Evolutionary conservation across 2,329 filamentous ascomycete genomes (phyloP).

Genomic region (Harringtonia lauricola): DNA sequence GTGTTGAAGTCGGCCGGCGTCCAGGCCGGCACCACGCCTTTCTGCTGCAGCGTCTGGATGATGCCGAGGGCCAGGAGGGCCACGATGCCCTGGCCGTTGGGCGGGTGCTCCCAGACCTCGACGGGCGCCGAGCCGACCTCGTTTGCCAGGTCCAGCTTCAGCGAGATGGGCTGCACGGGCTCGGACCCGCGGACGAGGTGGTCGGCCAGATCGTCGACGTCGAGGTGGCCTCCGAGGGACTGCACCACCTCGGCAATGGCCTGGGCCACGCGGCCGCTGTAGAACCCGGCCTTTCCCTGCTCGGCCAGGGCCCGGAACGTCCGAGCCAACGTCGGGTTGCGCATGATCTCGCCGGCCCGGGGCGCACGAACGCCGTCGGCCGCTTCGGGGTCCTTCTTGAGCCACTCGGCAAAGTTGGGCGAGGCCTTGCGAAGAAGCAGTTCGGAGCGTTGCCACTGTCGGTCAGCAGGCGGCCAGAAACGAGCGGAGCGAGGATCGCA

Average conservation of each 20-base stretch:
- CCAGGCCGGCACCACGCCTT: conserved; percentile 65
- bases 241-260: conserved; percentile 68
- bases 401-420: conserved; percentile 77
- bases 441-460: conserved; percentile 63
- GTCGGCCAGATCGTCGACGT: conserved; percentile 67
- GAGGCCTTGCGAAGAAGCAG: conserved; percentile 57
- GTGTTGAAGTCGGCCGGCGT: conserved; percentile 65
- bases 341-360: conserved; percentile 74
- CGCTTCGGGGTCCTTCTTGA: conserved; percentile 63
- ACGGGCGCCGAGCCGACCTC: conserved; percentile 36
- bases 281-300: conserved; percentile 85
- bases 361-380: conserved; percentile 65
- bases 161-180: conserved; percentile 72
- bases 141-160: conserved; percentile 48
- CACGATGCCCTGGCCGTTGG: conserved; percentile 92
- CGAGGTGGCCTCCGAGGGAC: conserved; percentile 66
- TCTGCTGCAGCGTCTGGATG: conserved; percentile 70
- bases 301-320: conserved; percentile 72
- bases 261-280: conserved; percentile 72
- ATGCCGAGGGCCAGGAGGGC: conserved; percentile 92
- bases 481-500: neutral
- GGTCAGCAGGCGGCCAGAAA: neutral
- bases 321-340: conserved; percentile 66
- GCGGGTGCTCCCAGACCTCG: conserved; percentile 91
- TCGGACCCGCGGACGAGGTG: conserved; percentile 61